A percentile compares a stretch with the other conserved stretches of the same genome.
These are phyloP conservation scores for Cerrena zonata DNA, from an alignment of 1,284 basidiomycete genomes.

Conservation along the genomic window DNA sequence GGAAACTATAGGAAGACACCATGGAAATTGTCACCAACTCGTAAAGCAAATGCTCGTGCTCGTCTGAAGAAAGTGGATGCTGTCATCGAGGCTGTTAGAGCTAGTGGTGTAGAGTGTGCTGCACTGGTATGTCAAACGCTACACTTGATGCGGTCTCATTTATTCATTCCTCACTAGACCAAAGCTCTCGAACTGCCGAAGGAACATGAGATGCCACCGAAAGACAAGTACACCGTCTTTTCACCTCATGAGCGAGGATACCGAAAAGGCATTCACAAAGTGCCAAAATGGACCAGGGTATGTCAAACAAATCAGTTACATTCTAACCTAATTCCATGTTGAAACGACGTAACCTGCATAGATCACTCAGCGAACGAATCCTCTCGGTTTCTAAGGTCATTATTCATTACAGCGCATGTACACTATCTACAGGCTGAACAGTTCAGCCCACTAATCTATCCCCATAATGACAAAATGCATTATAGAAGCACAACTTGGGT, in stretches of 20 bases:
- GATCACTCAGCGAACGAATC: conserved; percentile 81
- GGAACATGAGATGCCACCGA: conserved; percentile 80
- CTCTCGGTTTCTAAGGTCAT: conserved; percentile 73
- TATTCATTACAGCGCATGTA: conserved; percentile 14
- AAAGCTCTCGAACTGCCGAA: conserved; percentile 76
- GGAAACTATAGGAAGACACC: conserved; percentile 76
- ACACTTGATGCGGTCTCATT: conserved; percentile 2
- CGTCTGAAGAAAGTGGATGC: conserved; percentile 89
- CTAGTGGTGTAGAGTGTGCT: conserved; percentile 73
- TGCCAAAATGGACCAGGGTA: conserved; percentile 90
- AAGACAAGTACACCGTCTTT: conserved; percentile 96
- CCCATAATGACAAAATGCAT: conserved; percentile 8
- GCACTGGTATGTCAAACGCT: conserved; percentile 64
- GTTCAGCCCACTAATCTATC: conserved; percentile 1
- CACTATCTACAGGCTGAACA: conserved; percentile 16
- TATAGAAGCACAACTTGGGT: conserved; percentile 73
- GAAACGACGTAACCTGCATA: conserved; percentile 25
- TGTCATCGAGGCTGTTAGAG: conserved; percentile 83
- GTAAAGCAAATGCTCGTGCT: conserved; percentile 86
- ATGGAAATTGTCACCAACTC: conserved; percentile 84
- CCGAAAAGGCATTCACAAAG: conserved; percentile 92
- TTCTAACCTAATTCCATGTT: conserved; percentile 6
- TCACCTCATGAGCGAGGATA: conserved; percentile 68
- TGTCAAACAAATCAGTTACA: conserved; percentile 24
- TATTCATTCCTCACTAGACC: too few species aligned